Conservation (phyloP, 106 monocot species). For the Platanthera zijinensis region DNA sequence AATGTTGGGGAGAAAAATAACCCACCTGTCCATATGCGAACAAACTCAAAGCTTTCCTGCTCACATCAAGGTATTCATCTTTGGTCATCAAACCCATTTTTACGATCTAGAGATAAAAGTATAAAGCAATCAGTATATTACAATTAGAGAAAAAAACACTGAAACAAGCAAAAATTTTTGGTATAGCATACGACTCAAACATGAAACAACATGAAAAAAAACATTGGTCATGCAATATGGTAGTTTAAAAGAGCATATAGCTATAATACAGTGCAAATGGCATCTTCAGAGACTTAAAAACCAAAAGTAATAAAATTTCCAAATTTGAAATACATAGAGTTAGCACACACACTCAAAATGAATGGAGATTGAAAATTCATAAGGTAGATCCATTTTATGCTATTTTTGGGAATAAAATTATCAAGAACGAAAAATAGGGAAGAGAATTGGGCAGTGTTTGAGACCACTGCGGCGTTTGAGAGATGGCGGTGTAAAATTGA, state of each 20-base stretch:
- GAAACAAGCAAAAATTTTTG: neutral
- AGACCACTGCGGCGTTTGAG: no score
- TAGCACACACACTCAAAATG: neutral
- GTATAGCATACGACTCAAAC: neutral
- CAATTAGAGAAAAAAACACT: neutral
- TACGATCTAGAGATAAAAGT: constrained; percentile 45
- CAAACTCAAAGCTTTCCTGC: constrained; percentile 73
- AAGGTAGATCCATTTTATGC: neutral
- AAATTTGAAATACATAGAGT: neutral
- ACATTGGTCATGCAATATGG: neutral
- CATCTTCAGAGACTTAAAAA: neutral
- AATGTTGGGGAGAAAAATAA: neutral
- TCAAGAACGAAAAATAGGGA: no score
- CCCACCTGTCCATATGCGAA: constrained; percentile 92
- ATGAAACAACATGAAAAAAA: neutral
- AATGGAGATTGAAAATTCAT: neutral
- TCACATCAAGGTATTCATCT: constrained; percentile 84
- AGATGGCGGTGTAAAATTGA: no score
- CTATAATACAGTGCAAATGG: neutral
- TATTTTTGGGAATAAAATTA: no score
- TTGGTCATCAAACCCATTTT: constrained; percentile 77
- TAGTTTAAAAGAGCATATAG: neutral
- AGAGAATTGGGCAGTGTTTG: no score
- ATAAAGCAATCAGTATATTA: neutral
- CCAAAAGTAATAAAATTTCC: neutral